A percentile compares a stretch with the other conserved stretches of the same genome.
Conservation (phyloP, 805 yeast species). For the Metahyphopichia silvanorum region DNA sequence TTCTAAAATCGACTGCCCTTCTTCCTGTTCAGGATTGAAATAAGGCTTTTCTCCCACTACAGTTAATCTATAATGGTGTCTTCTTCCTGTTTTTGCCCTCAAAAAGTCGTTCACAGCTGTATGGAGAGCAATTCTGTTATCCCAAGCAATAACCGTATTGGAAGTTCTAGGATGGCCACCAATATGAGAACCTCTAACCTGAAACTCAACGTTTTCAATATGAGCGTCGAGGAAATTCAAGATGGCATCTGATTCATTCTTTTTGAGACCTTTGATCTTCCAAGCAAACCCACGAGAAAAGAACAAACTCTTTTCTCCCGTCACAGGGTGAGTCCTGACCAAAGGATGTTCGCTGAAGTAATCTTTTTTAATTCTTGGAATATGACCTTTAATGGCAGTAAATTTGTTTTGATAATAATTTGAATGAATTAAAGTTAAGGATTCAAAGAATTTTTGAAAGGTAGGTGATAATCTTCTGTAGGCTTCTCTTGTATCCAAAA, state of each 20-base stretch:
- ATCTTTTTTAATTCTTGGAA: conserved; percentile 15
- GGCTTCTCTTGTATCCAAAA: conserved; percentile 22
- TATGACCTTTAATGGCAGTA: conserved; percentile 10
- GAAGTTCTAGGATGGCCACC: conserved; percentile 14
- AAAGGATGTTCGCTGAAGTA: conserved; percentile 23
- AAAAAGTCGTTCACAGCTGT: conserved; percentile 20
- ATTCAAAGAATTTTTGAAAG: conserved; percentile 17
- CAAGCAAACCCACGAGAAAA: conserved; percentile 18
- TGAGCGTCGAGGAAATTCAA: conserved; percentile 20
- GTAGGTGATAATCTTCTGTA: conserved; percentile 20
- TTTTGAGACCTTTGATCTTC: conserved; percentile 20
- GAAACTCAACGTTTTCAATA: conserved; percentile 20
- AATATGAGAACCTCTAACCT: conserved; percentile 21
- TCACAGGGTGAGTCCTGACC: conserved; percentile 26
- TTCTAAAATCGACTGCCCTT: conserved; percentile 1
- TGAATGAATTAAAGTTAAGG: conserved; percentile 20
- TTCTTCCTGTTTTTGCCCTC: conserved; percentile 16
- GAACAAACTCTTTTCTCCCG: conserved; percentile 21
- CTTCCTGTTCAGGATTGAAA: conserved; percentile 5
- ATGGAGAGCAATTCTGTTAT: conserved; percentile 20
- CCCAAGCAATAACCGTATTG: conserved; percentile 23
- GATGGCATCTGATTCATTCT: conserved; percentile 17
- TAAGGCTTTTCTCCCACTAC: conserved; percentile 24
- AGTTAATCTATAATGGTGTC: conserved; percentile 24
- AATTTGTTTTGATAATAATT: conserved; percentile 18